Evolutionary conservation across 306 rosid species (phyloP), one percentile per base, ranked within the genome.

Genomic region (Quercus agrifolia): DNA sequence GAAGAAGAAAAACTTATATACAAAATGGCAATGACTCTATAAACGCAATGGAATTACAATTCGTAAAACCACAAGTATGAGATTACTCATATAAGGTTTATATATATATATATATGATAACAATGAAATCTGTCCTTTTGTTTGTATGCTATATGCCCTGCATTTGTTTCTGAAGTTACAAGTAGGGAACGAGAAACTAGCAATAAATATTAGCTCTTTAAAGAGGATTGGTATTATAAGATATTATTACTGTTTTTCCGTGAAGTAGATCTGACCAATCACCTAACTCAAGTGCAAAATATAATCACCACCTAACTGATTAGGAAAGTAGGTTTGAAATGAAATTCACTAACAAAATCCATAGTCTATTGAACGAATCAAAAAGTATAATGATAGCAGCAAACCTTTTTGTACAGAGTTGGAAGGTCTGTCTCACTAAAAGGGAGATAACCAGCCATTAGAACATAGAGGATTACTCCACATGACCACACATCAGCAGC

Each of bases 401-500:
- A 49, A 59, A 91, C 99, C 92, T 90, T 93, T 84, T 71, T 83
- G 79, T 83, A 88, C 63, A 96, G 82, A 21, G 89, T 75, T 49
- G 91, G 85, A 51, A 96, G 94, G 84, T 88, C 89, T 18, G 82
- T 75, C 88, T 90, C 98, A 79, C 86, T 82, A 85, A 96, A 96
- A 76, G 97, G 98, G 82, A 93, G 99, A 91, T 87, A 86, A 61
- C 97, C 99, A 25, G 98, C 98, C 97, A 91, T 89, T 38, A 95
- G 79, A 74, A 93, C 93, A 79, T 56, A 95, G 14, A 93, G 93
- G 88, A 96, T 91, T 77, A 91, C 91, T 61, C 99, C 99, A 89
- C 98, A 91, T 62, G 99, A 95, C 99, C 99, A 95, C 77, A 95
- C 84, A 88, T 96, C 98, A 84, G 97, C 96, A 54, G 96, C 96